Percentiles rank a stretch among this genome's conserved stretches.
These are phyloP conservation scores for Sarocladium strictum DNA, from an alignment of 2,329 filamentous ascomycete genomes.

Conservation along the genomic window DNA sequence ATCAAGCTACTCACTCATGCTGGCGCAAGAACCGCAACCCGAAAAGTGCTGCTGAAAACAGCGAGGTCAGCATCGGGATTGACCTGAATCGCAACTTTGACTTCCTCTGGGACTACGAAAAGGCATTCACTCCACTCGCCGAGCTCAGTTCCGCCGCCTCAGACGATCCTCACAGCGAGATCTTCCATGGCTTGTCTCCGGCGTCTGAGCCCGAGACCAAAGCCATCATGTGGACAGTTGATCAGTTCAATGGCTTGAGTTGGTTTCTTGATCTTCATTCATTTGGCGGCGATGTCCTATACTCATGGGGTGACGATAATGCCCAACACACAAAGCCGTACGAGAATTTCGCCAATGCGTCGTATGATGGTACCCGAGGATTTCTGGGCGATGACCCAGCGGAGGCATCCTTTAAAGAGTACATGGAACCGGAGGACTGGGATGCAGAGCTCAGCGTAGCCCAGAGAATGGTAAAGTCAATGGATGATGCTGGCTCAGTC, in stretches of 20 bases:
- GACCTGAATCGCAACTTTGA: slow-evolving; percentile 55
- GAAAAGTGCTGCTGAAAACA: slow-evolving; percentile 24
- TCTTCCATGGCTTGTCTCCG: slow-evolving; percentile 44
- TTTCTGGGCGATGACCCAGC: slow-evolving; percentile 30
- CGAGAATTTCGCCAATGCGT: slow-evolving; percentile 47
- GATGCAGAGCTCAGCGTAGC: slow-evolving; percentile 25
- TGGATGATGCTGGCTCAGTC: slow-evolving; percentile 31
- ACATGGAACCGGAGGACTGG: slow-evolving; percentile 32
- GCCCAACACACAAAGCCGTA: slow-evolving; percentile 36
- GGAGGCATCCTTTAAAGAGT: slow-evolving; percentile 37
- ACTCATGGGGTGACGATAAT: slow-evolving; percentile 52
- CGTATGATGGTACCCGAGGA: slow-evolving; percentile 46
- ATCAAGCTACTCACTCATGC: slow-evolving; percentile 42
- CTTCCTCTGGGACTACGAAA: slow-evolving; percentile 48
- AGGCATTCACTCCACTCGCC: slow-evolving; percentile 33
- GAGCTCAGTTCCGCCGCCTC: slow-evolving; percentile 30
- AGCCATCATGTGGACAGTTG: slow-evolving; percentile 46
- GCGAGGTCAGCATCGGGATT: slow-evolving; percentile 32
- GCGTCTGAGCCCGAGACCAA: slow-evolving; percentile 52
- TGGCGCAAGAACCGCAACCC: slow-evolving; percentile 54
- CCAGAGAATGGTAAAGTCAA: slow-evolving; percentile 28
- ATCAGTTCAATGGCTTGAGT: slow-evolving; percentile 40
- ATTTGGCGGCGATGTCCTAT: slow-evolving; percentile 43
- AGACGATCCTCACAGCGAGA: slow-evolving; percentile 34
- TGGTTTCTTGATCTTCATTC: slow-evolving; percentile 58